Percentiles rank a stretch among this genome's conserved stretches.
Evolutionary conservation across 176 grass and related monocot genomes (phyloP).

Genomic region (Guadua angustifolia): DNA sequence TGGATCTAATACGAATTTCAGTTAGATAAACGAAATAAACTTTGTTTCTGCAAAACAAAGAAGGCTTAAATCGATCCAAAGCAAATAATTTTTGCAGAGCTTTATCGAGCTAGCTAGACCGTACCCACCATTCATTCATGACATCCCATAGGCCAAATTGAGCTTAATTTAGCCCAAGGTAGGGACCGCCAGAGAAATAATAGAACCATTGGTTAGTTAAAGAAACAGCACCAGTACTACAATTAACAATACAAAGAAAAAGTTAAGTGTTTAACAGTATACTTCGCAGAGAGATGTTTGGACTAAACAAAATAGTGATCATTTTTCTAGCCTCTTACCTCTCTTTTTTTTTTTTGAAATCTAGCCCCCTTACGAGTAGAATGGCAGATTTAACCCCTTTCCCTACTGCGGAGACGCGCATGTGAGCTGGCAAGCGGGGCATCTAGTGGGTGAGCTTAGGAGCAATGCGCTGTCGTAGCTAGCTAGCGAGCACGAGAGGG

Average conservation of each 20-base stretch:
- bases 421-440: too few relatives aligned
- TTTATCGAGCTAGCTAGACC: neutral
- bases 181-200: slow-evolving; percentile 26
- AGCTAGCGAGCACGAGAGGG: too few relatives aligned
- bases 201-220: slow-evolving; percentile 44
- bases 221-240: slow-evolving; percentile 32
- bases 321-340: too few relatives aligned
- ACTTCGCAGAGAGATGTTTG: slow-evolving; percentile 21
- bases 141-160: slow-evolving; percentile 36
- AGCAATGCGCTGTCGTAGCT: too few relatives aligned
- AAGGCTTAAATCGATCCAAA: slow-evolving; percentile 6
- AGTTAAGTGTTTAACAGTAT: slow-evolving; percentile 24
- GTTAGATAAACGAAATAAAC: neutral
- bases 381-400: too few relatives aligned
- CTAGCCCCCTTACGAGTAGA: too few relatives aligned
- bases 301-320: neutral
- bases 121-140: slow-evolving; percentile 39
- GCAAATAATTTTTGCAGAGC: slow-evolving; percentile 9
- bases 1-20: neutral
- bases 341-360: too few relatives aligned
- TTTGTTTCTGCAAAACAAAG: neutral
- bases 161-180: slow-evolving; percentile 6
- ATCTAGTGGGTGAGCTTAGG: too few relatives aligned
- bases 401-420: too few relatives aligned
- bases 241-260: slow-evolving; percentile 41